Percentiles rank a stretch among this genome's conserved stretches.
These are phyloP conservation scores for Dactylellina sp. DNA, from an alignment of 2,329 filamentous ascomycete genomes.

Conservation along the genomic window DNA sequence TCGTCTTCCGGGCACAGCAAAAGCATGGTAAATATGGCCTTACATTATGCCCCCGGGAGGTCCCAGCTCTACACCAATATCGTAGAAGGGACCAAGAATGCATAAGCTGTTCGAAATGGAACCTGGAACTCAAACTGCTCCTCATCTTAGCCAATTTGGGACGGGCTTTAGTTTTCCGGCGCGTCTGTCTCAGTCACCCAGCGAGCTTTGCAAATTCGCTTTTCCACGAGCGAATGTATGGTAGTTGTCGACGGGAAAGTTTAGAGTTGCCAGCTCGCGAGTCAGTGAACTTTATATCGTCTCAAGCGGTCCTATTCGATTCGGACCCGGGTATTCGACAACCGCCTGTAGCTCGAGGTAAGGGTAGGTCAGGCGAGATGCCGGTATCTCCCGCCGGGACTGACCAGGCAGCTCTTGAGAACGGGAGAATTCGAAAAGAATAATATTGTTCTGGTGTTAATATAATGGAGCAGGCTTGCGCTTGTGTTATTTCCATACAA, in stretches of 20 bases:
- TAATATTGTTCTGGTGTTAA: too few species aligned
- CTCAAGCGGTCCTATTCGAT: slow-evolving; percentile 20
- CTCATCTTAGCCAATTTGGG: slow-evolving; percentile 31
- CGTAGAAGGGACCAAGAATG: slow-evolving; percentile 28
- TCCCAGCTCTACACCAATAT: slow-evolving; percentile 26
- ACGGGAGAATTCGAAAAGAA: neutral
- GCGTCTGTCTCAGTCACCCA: slow-evolving; percentile 55
- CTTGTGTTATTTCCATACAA: too few species aligned
- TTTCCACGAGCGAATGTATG: neutral
- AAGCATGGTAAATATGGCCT: slow-evolving; percentile 22
- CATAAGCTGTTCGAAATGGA: slow-evolving; percentile 27
- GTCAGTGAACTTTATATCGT: slow-evolving; percentile 54
- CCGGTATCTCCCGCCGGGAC: slow-evolving; percentile 49
- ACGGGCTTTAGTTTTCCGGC: slow-evolving; percentile 37
- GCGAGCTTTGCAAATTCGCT: slow-evolving; percentile 26
- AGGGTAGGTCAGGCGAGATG: slow-evolving; percentile 54
- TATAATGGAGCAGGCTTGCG: too few species aligned
- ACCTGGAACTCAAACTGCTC: slow-evolving; percentile 32
- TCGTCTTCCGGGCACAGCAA: slow-evolving; percentile 11
- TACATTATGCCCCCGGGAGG: slow-evolving; percentile 2
- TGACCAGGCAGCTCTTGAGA: slow-evolving; percentile 13
- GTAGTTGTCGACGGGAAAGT: slow-evolving; percentile 24
- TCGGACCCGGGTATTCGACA: slow-evolving; percentile 32
- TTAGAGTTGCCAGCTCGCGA: slow-evolving; percentile 37
- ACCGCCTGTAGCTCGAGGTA: slow-evolving; percentile 35